Evolutionary conservation across 2,329 filamentous ascomycete genomes (phyloP).

Genomic region (Plenodomus tracheiphilus): DNA sequence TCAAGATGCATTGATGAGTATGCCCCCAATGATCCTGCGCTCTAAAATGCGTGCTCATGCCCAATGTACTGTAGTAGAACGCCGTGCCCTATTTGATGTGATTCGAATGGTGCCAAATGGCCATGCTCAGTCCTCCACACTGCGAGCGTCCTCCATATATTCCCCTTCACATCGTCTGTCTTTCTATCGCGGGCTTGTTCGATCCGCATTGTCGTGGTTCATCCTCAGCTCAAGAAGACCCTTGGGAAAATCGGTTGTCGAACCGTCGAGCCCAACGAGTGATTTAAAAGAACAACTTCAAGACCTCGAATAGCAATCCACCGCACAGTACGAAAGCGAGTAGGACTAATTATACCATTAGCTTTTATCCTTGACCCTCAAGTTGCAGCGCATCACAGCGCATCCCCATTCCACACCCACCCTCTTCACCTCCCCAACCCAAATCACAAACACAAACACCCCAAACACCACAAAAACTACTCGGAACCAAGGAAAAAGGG

Average conservation of each 20-base stretch:
- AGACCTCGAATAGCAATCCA: conserved; percentile 61
- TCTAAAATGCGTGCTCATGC: not conserved
- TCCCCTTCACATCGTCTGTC: too few relatives aligned
- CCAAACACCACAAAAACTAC: too few relatives aligned
- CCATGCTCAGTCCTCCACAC: too few relatives aligned
- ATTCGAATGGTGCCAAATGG: too few relatives aligned
- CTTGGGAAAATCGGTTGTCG: too few relatives aligned
- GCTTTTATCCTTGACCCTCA: not conserved
- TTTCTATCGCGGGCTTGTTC: too few relatives aligned
- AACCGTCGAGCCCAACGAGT: too few relatives aligned
- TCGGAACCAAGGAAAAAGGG: not conserved
- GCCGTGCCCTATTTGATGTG: too few relatives aligned
- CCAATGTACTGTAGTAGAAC: too few relatives aligned
- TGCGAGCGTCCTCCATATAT: too few relatives aligned
- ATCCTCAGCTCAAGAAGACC: too few relatives aligned
- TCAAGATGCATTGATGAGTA: conserved; percentile 3
- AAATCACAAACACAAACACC: not conserved
- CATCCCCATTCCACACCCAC: not conserved
- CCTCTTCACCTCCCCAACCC: not conserved
- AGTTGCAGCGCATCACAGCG: not conserved
- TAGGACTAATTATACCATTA: conserved; percentile 50
- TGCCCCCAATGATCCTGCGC: conserved; percentile 6
- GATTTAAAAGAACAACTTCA: conserved; percentile 53
- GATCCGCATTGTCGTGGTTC: too few relatives aligned
- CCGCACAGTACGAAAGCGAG: conserved; percentile 67